phyloP scores from a whole-genome alignment of 228 moss, liverwort and hornwort species.

The Sphagnum magellanicum region DNA sequence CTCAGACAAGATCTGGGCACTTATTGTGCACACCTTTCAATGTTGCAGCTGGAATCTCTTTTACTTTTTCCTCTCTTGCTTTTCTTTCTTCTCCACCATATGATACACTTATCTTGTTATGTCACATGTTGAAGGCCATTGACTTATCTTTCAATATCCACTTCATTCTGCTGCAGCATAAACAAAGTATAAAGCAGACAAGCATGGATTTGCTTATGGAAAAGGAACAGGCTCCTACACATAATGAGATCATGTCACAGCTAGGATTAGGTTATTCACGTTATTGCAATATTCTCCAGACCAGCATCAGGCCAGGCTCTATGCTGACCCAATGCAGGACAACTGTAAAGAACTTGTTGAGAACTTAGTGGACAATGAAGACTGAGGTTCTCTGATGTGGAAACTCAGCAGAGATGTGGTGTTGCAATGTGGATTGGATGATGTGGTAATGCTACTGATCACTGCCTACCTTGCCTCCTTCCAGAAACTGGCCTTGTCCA shows the following conservation, averaged over 20 bases:
- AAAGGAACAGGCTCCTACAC: slow-evolving; percentile 59
- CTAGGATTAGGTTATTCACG: slow-evolving; percentile 61
- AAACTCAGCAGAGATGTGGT: slow-evolving; percentile 16
- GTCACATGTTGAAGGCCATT: too few relatives aligned
- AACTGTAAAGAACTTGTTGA: slow-evolving; percentile 67
- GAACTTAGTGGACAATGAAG: slow-evolving; percentile 28
- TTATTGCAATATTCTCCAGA: slow-evolving; percentile 66
- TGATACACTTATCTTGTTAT: too few relatives aligned
- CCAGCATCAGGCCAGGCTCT: slow-evolving; percentile 43
- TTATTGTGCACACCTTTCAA: slow-evolving; percentile 90
- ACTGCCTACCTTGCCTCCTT: neutral
- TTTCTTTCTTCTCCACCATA: too few relatives aligned
- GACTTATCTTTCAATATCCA: too few relatives aligned
- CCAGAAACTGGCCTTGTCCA: too few relatives aligned
- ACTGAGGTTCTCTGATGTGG: slow-evolving; percentile 14
- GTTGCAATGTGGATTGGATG: slow-evolving; percentile 60
- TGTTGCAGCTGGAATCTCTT: slow-evolving; percentile 65
- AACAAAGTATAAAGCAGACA: slow-evolving; percentile 69
- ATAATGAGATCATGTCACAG: slow-evolving; percentile 58
- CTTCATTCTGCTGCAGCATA: slow-evolving; percentile 64
- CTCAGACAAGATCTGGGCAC: slow-evolving; percentile 85
- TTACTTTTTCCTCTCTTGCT: neutral
- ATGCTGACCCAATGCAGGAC: slow-evolving; percentile 49
- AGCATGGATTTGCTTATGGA: slow-evolving; percentile 47
- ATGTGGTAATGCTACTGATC: slow-evolving; percentile 47